Evolutionary conservation across 495 filamentous ascomycete species (phyloP), one percentile per base, ranked within the genome.

Genomic region (Penicillium samsonianum): DNA sequence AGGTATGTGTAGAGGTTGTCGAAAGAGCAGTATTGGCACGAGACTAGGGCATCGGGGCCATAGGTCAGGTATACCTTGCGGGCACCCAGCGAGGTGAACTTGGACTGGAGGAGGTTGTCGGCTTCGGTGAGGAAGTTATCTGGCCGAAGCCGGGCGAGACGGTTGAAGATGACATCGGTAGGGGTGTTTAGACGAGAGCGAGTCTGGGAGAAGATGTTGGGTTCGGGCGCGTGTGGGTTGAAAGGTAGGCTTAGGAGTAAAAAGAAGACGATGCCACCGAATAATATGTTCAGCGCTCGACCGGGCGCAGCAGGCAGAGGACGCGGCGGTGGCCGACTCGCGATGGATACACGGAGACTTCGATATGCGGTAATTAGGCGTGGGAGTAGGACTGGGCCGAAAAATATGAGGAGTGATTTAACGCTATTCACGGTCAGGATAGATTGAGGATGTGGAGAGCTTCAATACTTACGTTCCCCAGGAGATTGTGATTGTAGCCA

Each of bases 381-480:
- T 31, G 90, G 89, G 48, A 97, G 73, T 58, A 96, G 70, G 52
- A 94, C 73, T n/a, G 93, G 92, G 0, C 84, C 93, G 71, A 97
- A 88, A 77, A 94, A 86, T 70, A 96, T 79, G 64, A 90, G 74
- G 68, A 96, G 79, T 59, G 88, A 89, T 67, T 90, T 88, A 73
- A 90, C 77, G 52, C 88, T 92, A 62, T 62, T 50, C 49, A 35
- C 48, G 43, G 53, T 61, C 42, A 62, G 65, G 6, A 22, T 37
- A 19, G 47, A 45, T 37, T 17, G 42, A 20, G 25, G n/a, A 37
- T 42, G 53, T 25, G 56, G 45, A 42, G 44, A 59, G 49, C 16
- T 55, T 31, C 26, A 46, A 40, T 5, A 72, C 75, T 53, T 67
- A 78, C 75, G 68, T 75, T 49, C 63, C 65, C 61, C 72, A 73